Evolutionary conservation across 192 early-diverging fungal species (phyloP), one percentile per base, ranked within the genome.

Genomic region (Entomortierella parvispora): DNA sequence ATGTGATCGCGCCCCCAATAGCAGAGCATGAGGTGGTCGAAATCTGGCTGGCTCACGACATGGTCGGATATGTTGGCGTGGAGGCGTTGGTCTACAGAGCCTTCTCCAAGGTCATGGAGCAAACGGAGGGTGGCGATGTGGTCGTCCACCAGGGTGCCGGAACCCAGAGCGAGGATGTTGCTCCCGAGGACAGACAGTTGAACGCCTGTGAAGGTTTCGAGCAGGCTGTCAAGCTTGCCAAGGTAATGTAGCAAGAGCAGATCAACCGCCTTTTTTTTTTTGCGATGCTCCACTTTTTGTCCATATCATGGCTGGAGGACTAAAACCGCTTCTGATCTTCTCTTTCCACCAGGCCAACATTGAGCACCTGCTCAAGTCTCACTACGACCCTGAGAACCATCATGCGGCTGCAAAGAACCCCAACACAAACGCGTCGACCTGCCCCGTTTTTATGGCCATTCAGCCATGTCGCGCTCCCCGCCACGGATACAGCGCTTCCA

Each of bases 361-460:
- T 49, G 87, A 88, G 57, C 79, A 88, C 47, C 58, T 83, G 50
- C 68, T 85, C 59, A 86, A 88, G 63, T 61, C 79, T 20, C 80
- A 88, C 26, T 83, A 80, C 44, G 79, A 66, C 7, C 29, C 74
- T 29, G 65, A 79, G 33, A 63, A 53, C 18, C 53, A 74, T 65
- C 53, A 61, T 59, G 46, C 31, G 9, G 43, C 43, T 7, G 49
- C 55, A 23, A 77, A 31, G 65, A 77, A 77, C 40, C 60, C 74
- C 26, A 63, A 50, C 42, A 63, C 66, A 10, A 65, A 83, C 40
- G 74, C 83, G 14, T 83, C 83, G 8, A 81, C 57, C 18, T 85
- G 85, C 53, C 87, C 87, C n/a, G 82, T 89, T 9, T 89, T 87
- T 54, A 83, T 89, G 82, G 80, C 84, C 2, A 85, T 89, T 54